A percentile compares a stretch with the other conserved stretches of the same genome.
Conservation (phyloP, 169 alveolate genomes). For the Fabrea salina region DNA sequence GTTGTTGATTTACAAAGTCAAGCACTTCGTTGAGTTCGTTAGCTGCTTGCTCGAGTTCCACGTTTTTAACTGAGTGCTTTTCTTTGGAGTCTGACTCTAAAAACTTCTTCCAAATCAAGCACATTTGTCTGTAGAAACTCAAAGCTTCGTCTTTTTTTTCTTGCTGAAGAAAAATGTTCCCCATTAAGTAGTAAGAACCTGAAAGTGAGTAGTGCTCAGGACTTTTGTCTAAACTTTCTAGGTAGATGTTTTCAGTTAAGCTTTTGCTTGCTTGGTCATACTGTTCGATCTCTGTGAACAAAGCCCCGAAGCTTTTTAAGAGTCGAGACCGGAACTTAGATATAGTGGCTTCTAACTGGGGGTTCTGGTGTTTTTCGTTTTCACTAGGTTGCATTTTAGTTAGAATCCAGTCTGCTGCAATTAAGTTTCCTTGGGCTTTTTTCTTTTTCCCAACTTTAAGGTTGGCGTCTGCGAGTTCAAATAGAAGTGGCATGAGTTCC, state of each 20-base stretch:
- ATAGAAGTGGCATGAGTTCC: conserved; percentile 28
- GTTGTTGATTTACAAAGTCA: neutral
- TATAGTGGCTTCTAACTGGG: neutral
- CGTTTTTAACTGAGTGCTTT: neutral
- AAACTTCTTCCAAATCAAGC: conserved; percentile 26
- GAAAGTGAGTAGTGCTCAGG: conserved; percentile 32
- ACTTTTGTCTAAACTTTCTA: conserved; percentile 26
- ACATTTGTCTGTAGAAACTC: conserved; percentile 9
- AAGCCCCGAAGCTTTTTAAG: conserved; percentile 1
- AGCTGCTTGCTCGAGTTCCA: conserved; percentile 9
- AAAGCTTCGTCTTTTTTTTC: conserved; percentile 8
- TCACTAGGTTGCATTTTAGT: conserved; percentile 19
- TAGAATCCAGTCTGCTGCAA: conserved; percentile 27
- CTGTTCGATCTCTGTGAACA: conserved; percentile 7
- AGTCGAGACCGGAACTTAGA: conserved; percentile 30
- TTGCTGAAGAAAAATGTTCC: neutral
- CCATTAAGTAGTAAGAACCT: conserved; percentile 20
- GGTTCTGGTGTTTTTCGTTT: conserved; percentile 7
- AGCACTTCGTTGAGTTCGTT: conserved; percentile 16
- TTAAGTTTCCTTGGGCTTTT: conserved; percentile 15
- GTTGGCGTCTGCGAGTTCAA: conserved; percentile 29
- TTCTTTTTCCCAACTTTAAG: neutral
- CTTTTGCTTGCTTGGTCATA: neutral
- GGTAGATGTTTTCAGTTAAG: conserved; percentile 18
- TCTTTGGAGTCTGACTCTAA: neutral